Conservation (phyloP, 2,329 filamentous ascomycete species). For the Fusarium phyllophilum region DNA sequence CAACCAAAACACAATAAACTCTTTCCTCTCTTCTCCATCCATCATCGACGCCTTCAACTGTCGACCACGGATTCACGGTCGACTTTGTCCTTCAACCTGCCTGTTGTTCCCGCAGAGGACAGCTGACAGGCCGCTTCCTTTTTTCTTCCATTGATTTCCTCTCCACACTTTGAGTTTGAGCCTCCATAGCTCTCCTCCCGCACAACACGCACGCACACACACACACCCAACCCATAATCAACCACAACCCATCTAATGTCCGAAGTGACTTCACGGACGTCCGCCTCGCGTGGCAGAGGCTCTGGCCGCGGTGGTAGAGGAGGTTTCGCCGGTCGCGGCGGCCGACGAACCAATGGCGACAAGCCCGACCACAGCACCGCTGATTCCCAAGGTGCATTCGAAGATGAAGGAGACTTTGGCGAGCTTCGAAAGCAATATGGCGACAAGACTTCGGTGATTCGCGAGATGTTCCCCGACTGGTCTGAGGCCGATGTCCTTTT, state of each 20-base stretch:
- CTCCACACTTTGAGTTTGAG: constrained; percentile 46
- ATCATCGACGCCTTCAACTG: constrained; percentile 45
- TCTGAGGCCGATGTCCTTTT: constrained; percentile 94
- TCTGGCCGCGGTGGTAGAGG: constrained; percentile 86
- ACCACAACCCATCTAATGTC: constrained; percentile 76
- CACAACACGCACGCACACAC: constrained; percentile 35
- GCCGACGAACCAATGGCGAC: constrained; percentile 81
- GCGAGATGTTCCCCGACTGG: constrained; percentile 96
- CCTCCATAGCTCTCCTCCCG: constrained; percentile 43
- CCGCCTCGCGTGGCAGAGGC: constrained; percentile 88
- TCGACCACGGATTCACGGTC: constrained; percentile 46
- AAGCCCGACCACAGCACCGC: constrained; percentile 65
- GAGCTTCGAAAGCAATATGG: constrained; percentile 92
- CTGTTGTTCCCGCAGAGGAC: constrained; percentile 52
- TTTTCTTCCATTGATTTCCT: constrained; percentile 39
- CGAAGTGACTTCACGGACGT: constrained; percentile 88
- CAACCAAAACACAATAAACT: constrained; percentile 31
- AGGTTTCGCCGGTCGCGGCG: constrained; percentile 76
- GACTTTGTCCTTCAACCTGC: constrained; percentile 46
- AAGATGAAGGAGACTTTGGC: constrained; percentile 90
- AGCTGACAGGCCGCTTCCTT: constrained; percentile 49
- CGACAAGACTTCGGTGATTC: constrained; percentile 80
- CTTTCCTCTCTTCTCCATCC: constrained; percentile 36
- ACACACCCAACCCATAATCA: constrained; percentile 48
- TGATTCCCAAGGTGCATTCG: constrained; percentile 67